Evolutionary conservation across 768 basidiomycete species (phyloP), one percentile per base, ranked within the genome.

Genomic region (Lactarius indigo): DNA sequence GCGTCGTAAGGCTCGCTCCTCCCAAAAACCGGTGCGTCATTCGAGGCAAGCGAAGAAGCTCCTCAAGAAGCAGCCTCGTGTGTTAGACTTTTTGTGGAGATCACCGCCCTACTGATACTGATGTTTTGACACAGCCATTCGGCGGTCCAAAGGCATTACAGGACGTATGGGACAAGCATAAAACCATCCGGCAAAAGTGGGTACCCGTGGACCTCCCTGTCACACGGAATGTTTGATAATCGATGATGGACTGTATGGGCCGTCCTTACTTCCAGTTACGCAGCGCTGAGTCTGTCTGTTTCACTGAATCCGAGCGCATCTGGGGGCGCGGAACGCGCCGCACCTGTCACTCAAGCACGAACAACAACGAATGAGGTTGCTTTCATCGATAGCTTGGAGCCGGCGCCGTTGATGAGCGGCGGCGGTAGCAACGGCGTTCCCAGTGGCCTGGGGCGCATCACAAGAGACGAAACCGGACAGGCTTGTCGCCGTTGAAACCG

Each of bases 111-210:
- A 47, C 58, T 64, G 31, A 65, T 68, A 52, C 33, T 66, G 41
- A 39, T 64, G 59, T 61, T 65, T 61, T 44, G 68, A 41, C 59
- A 20, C 54, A 88, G 91, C 89, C 30, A 87, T 97, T 68, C 84
- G 87, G 63, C n/a, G 94, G 91, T 6, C 94, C 94, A 2, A 88
- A 89, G 74, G 81, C 84, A 12, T 79, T 97, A 68, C 91, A 90
- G 74, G 87, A 90, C 55, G 87, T 87, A 63, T 98, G 95, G 95
- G 91, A 98, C 76, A 86, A 85, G 70, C 80, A 79, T 59, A 92
- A 92, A 78, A 98, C 95, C 13, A 88, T 96, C 20, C 85, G 84
- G 69, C 96, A 98, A 84, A 98, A 97, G 95, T 96, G 73, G 72
- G 89, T 79, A 55, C 57, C 39, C 66, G 30, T 66, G 37, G 15